Conservation (phyloP, 2,329 filamentous ascomycete genomes). For the Talaromyces albobiverticillius region DNA sequence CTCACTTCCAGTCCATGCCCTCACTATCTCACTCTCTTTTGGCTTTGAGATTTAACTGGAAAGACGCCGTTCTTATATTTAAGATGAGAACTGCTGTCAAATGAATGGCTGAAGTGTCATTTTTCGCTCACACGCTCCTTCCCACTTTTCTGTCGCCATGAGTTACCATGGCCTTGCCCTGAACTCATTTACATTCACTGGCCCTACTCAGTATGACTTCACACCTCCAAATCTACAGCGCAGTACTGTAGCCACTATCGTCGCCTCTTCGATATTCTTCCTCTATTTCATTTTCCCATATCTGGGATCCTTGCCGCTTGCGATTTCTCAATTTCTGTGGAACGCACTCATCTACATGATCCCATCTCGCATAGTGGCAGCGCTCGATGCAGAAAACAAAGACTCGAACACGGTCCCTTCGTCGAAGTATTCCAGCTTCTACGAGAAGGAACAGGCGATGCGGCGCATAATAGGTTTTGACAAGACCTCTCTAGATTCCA, state of each 20-base stretch:
- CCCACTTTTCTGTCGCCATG: slow-evolving; percentile 28
- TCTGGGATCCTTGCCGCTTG: slow-evolving; percentile 27
- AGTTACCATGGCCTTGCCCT: slow-evolving; percentile 28
- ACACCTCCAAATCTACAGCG: slow-evolving; percentile 24
- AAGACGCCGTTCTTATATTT: too few relatives aligned
- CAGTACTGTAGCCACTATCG: slow-evolving; percentile 28
- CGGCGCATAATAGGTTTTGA: slow-evolving; percentile 62
- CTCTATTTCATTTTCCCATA: slow-evolving; percentile 29
- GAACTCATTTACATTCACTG: slow-evolving; percentile 26
- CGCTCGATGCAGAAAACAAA: slow-evolving; percentile 49
- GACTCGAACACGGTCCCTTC: slow-evolving; percentile 39
- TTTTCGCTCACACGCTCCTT: background rate
- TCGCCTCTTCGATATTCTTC: slow-evolving; percentile 25
- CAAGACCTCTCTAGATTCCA: slow-evolving; percentile 56
- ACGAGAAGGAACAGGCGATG: slow-evolving; percentile 64
- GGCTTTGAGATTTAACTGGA: background rate
- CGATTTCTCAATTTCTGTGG: slow-evolving; percentile 34
- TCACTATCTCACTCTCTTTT: too few relatives aligned
- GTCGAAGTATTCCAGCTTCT: slow-evolving; percentile 35
- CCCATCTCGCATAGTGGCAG: slow-evolving; percentile 39
- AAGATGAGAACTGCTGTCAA: slow-evolving; percentile 4
- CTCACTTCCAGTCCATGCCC: too few relatives aligned
- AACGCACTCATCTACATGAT: slow-evolving; percentile 37
- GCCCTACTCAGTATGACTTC: slow-evolving; percentile 33
- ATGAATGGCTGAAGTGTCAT: background rate